Conservation (phyloP, 192 early-diverging fungal genomes). For the Funneliformis mosseae region DNA sequence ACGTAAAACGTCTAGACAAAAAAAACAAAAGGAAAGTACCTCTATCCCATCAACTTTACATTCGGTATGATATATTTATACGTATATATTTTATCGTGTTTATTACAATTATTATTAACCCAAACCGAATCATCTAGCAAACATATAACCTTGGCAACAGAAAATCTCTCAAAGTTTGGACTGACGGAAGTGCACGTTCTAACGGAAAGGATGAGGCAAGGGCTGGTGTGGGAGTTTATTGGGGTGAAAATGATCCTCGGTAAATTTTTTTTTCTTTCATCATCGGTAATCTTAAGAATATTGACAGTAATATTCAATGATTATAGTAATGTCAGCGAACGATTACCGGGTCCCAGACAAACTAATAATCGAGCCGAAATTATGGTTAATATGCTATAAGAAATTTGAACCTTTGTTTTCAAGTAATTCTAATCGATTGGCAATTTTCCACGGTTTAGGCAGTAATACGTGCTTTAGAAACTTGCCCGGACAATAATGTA, state of each 20-base stretch:
- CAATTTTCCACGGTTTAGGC: slow-evolving; percentile 44
- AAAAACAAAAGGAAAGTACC: no score
- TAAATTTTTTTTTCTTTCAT: slow-evolving; percentile 43
- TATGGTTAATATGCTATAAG: slow-evolving; percentile 39
- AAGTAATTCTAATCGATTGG: not conserved
- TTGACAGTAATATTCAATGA: not conserved
- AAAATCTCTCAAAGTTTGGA: slow-evolving; percentile 60
- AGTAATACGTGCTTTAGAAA: slow-evolving; percentile 56
- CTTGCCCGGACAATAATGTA: slow-evolving; percentile 37
- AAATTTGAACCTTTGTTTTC: not conserved
- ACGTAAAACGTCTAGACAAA: no score
- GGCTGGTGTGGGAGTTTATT: slow-evolving; percentile 89
- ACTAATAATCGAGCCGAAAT: slow-evolving; percentile 81
- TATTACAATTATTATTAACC: no score
- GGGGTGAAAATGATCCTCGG: slow-evolving; percentile 65
- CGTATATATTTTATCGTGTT: no score
- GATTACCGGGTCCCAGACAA: slow-evolving; percentile 52
- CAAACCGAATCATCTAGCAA: not conserved
- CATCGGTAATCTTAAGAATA: not conserved
- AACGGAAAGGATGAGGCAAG: slow-evolving; percentile 69
- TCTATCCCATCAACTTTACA: no score
- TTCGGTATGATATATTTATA: no score
- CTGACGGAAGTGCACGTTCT: slow-evolving; percentile 74
- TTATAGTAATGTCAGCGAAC: slow-evolving; percentile 62
- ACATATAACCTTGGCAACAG: not conserved